These are phyloP conservation scores for Vitis riparia DNA, from an alignment of 164 flowering plant genomes.

Conservation along the genomic window DNA sequence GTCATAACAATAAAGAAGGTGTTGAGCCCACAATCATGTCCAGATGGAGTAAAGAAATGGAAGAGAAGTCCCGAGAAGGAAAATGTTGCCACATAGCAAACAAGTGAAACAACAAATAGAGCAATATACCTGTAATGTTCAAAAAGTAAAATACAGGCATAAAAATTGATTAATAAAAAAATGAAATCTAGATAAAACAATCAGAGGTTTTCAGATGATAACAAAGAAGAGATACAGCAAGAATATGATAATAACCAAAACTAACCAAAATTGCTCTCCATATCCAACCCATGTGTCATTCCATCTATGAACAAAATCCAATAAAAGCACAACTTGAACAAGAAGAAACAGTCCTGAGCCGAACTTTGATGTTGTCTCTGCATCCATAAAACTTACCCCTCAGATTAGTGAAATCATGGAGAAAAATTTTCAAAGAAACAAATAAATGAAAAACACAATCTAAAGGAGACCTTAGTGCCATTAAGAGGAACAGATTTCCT, in stretches of 20 bases:
- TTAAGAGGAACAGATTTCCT: no score
- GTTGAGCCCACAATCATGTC: constrained; percentile 94
- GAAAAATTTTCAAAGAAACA: no score
- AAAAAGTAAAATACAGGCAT: constrained; percentile 1
- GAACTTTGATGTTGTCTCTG: constrained; percentile 88
- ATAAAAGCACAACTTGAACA: constrained; percentile 95
- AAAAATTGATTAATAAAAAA: neutral
- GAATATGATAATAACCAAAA: constrained; percentile 8
- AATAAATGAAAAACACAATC: no score
- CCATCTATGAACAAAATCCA: constrained; percentile 98
- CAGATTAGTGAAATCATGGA: neutral
- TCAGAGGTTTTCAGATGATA: neutral
- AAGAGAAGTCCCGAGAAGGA: constrained; percentile 86
- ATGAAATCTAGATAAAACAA: neutral
- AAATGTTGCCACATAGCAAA: constrained; percentile 73
- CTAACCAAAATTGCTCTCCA: constrained; percentile 96
- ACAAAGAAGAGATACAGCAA: neutral
- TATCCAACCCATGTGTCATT: constrained; percentile 95
- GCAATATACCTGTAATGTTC: constrained; percentile 73
- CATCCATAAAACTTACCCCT: constrained; percentile 22
- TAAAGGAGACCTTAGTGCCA: no score
- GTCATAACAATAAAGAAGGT: constrained; percentile 84
- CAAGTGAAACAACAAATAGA: constrained; percentile 77
- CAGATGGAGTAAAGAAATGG: constrained; percentile 89
- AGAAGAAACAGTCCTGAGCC: constrained; percentile 96